Evolutionary conservation across 805 yeast genomes (phyloP), one percentile per base, ranked within the genome.

Genomic region (Cephaloascus albidus): DNA sequence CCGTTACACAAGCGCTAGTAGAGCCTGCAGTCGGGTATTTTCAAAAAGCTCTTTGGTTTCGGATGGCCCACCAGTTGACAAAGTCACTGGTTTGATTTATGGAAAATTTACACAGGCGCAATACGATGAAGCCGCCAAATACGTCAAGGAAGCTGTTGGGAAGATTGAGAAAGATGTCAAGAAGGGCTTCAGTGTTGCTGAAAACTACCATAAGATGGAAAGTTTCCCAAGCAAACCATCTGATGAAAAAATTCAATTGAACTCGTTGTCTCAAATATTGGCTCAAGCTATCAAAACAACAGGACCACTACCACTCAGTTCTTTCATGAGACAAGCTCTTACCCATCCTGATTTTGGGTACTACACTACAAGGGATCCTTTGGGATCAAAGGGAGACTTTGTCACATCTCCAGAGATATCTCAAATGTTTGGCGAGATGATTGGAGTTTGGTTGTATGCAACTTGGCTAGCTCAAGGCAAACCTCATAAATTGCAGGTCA

Each of bases 401-500:
- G 70, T 81, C 38, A 86, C 95, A 0, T 81, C 90, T 0, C 95
- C 95, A 0, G 95, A 86, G 57, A 84, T 86, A 38, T 81, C 90
- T 4, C 85, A 85, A 32, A 81, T 85, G 61, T 86, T 85, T 63
- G 95, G 95, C 17, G 95, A 86, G 54, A 74, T 84, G 63, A 68
- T 84, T 42, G 95, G 93, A 0, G 60, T 86, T 4, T 86, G 94
- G 86, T 63, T 69, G 41, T 75, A 63, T 43, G 62, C 74, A 10
- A 54, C 60, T 10, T 84, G 88, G 85, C 43, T 71, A 27, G 53
- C 63, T 1, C 89, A 81, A 46, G 67, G 72, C 20, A 63, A 55
- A 35, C 80, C 85, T 0, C 32, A 49, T n/a, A 51, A 53, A 10
- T 57, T 81, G 19, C 61, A 80, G 38, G 51, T 86, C 10, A 64